Evolutionary conservation across 2,329 filamentous ascomycete species (phyloP), one percentile per base, ranked within the genome.

Genomic region (Aschersonia sp.): DNA sequence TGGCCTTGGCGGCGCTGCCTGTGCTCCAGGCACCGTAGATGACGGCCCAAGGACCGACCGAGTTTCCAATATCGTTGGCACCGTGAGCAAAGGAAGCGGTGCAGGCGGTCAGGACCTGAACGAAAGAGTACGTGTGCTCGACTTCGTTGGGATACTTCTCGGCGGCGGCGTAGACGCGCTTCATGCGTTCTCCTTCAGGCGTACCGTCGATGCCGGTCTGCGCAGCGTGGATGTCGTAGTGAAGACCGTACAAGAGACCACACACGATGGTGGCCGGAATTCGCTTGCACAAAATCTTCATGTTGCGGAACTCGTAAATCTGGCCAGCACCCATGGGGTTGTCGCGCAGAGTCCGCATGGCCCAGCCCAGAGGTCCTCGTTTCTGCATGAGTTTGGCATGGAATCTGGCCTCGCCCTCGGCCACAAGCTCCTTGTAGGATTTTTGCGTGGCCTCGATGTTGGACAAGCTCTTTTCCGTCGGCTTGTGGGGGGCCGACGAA

Each of bases 51-150:
- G 77, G 75, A 32, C 81, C 82, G 53, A 79, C 81, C 0, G 82
- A 76, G 67, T 85, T 85, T 38, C 80, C 81, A 48, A 88, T 80
- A 58, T 89, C 84, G 61, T 89, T 88, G 61, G 84, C 82, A 50
- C 84, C 84, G 68, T 89, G 83, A 1, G 82, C 80, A 56, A 86
- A 85, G 2, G 81, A 85, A 32, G 82, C 82, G 50, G 82, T 85
- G 67, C 80, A 82, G 49, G 82, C 82, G 35, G 82, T 83, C 50
- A 83, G 61, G 51, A 84, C 59, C 61, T 84, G 80, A 54, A 83
- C 71, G 56, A 81, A 84, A 3, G 78, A 81, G 66, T 82, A 85
- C 5, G 74, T 70, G 61, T 84, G 77, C 66, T 86, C 82, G 48
- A 83, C 78, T 59, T 85, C 78, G 59, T 85, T 84, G 53, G 77